These are phyloP conservation scores for Tremellales sp. DNA, from an alignment of 1,284 basidiomycete species.

Conservation along the genomic window DNA sequence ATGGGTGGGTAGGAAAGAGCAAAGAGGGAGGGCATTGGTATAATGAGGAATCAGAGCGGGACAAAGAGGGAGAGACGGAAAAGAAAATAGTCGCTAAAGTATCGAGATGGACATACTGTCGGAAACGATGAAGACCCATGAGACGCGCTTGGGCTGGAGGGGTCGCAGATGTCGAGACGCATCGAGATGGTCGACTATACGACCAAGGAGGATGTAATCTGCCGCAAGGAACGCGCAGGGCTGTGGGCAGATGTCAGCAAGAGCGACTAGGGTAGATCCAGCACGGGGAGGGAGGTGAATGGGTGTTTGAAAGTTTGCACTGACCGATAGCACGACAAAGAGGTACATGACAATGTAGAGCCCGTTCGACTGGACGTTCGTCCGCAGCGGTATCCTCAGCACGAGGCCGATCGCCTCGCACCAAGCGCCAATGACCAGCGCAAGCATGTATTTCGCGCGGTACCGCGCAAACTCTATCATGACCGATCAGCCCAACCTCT, in stretches of 20 bases:
- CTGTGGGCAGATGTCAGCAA: conserved; percentile 28
- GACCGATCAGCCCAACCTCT: too few species aligned
- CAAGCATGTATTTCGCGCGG: conserved; percentile 61
- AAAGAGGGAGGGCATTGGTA: neutral
- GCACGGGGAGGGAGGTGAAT: too few species aligned
- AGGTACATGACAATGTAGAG: conserved; percentile 61
- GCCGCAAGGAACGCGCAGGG: conserved; percentile 74
- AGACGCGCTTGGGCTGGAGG: conserved; percentile 25
- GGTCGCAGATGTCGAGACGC: conserved; percentile 54
- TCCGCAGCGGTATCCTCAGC: conserved; percentile 48
- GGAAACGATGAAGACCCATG: conserved; percentile 52
- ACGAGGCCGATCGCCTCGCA: conserved; percentile 50
- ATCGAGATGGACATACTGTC: conserved; percentile 48
- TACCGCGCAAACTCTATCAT: conserved; percentile 41
- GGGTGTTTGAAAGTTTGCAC: too few species aligned
- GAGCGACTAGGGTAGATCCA: neutral
- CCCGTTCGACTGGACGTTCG: conserved; percentile 35
- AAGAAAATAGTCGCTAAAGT: conserved; percentile 43
- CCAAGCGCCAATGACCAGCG: conserved; percentile 63
- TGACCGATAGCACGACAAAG: conserved; percentile 62
- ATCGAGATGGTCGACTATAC: conserved; percentile 56
- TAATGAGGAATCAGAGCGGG: neutral
- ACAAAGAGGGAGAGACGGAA: conserved; percentile 51
- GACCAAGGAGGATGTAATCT: conserved; percentile 65
- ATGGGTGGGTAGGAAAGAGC: conserved; percentile 1